Conservation (phyloP, 768 basidiomycete species). For the Leccinum disarticulatum region DNA sequence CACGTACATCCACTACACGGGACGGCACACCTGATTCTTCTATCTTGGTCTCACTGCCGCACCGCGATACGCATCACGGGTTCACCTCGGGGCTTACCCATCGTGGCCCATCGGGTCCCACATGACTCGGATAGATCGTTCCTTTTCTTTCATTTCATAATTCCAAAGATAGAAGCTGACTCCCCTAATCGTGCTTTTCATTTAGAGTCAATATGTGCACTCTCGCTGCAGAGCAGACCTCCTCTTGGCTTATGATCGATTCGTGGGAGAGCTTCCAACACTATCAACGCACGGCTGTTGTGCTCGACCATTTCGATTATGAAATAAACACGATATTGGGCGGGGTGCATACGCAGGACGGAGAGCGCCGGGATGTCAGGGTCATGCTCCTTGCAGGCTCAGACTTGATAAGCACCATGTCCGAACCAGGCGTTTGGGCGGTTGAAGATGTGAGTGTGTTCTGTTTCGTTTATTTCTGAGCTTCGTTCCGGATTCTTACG, state of each 20-base stretch:
- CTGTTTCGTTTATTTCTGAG: slow-evolving; percentile 1
- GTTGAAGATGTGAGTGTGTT: slow-evolving; percentile 77
- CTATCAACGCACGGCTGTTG: slow-evolving; percentile 95
- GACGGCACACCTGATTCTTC: slow-evolving; percentile 15
- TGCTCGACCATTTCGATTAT: slow-evolving; percentile 95
- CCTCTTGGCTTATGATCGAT: slow-evolving; percentile 96
- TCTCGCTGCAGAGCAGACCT: slow-evolving; percentile 86
- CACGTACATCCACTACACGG: slow-evolving; percentile 7
- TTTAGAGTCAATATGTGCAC: slow-evolving; percentile 83
- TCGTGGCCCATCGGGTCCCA: slow-evolving; percentile 8
- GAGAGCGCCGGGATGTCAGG: slow-evolving; percentile 71
- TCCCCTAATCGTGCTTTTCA: slow-evolving; percentile 15
- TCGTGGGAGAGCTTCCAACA: slow-evolving; percentile 95
- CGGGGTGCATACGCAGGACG: slow-evolving; percentile 72
- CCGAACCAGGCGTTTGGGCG: slow-evolving; percentile 97
- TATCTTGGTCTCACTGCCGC: slow-evolving; percentile 11
- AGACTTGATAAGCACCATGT: slow-evolving; percentile 96
- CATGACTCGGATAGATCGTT: slow-evolving; percentile 8
- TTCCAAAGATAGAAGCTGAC: slow-evolving; percentile 22
- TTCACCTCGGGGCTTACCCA: slow-evolving; percentile 11
- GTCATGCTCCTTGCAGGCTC: slow-evolving; percentile 97
- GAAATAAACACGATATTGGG: slow-evolving; percentile 87
- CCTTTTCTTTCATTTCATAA: neutral
- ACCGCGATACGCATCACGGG: slow-evolving; percentile 9
- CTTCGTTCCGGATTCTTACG: slow-evolving; percentile 15